A percentile compares a stretch with the other conserved stretches of the same genome.
These are phyloP conservation scores for Geotrichum reessii DNA, from an alignment of 1,139 yeast species.

Conservation along the genomic window DNA sequence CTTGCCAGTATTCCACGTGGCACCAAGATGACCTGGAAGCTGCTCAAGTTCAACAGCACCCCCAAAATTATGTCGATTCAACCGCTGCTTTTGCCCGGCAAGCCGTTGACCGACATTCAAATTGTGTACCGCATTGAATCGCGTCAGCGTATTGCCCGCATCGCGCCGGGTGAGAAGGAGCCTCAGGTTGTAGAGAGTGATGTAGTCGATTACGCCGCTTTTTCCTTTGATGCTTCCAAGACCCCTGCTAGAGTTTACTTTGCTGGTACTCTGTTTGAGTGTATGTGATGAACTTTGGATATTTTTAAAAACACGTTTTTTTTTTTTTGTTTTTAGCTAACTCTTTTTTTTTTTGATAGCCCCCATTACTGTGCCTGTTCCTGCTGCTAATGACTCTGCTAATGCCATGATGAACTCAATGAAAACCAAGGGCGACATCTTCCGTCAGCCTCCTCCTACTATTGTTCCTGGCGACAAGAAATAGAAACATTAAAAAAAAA, in stretches of 20 bases:
- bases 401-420: conserved; percentile 34
- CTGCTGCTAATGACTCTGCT: conserved; percentile 30
- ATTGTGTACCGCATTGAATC: conserved; percentile 72
- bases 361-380: conserved; percentile 35
- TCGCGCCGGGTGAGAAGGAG: conserved; percentile 35
- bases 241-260: conserved; percentile 52
- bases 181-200: conserved; percentile 49
- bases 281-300: conserved; percentile 26
- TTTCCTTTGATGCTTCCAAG: conserved; percentile 66
- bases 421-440: conserved; percentile 40
- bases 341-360: conserved; percentile 19
- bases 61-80: conserved; percentile 71
- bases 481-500: neutral
- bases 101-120: conserved; percentile 61
- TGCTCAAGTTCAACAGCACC: conserved; percentile 57
- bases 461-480: neutral
- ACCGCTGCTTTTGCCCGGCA: conserved; percentile 58
- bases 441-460: conserved; percentile 31
- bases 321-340: conserved; percentile 1
- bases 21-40: conserved; percentile 66
- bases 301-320: neutral
- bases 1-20: conserved; percentile 52
- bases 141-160: conserved; percentile 56
- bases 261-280: conserved; percentile 79
- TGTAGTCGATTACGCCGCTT: conserved; percentile 70